Conservation (phyloP, 805 yeast genomes). For the Groenewaldozyma tartarivorans region DNA sequence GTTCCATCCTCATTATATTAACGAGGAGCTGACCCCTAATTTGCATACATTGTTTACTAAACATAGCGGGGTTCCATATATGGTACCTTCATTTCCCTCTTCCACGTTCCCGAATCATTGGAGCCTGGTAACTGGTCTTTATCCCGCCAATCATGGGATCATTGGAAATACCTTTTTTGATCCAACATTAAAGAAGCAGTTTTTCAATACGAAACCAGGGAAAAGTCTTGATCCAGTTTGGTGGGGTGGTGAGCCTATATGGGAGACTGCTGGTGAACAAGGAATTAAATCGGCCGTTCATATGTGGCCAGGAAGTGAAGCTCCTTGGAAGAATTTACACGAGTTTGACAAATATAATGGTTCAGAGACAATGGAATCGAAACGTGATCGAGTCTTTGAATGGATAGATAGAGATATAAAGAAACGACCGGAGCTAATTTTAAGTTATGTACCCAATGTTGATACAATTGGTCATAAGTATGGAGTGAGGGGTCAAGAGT, state of each 20-base stretch:
- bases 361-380: conserved; percentile 47
- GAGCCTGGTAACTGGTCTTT: conserved; percentile 79
- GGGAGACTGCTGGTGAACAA: conserved; percentile 65
- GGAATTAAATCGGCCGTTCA: conserved; percentile 67
- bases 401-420: conserved; percentile 56
- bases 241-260: conserved; percentile 90
- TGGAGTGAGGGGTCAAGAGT: conserved; percentile 56
- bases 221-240: conserved; percentile 45
- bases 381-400: conserved; percentile 45
- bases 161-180: conserved; percentile 77
- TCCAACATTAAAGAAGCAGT: conserved; percentile 43
- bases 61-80: conserved; percentile 63
- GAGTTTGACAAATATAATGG: conserved; percentile 54
- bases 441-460: conserved; percentile 72
- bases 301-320: conserved; percentile 96
- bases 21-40: conserved; percentile 56
- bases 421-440: conserved; percentile 62
- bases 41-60: conserved; percentile 47
- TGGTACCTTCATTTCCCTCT: conserved; percentile 82
- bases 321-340: conserved; percentile 38
- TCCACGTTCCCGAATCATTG: conserved; percentile 90
- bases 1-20: conserved; percentile 81
- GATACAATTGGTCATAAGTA: conserved; percentile 67
- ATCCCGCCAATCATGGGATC: conserved; percentile 79
- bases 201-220: conserved; percentile 51